Evolutionary conservation across 768 basidiomycete genomes (phyloP).

Genomic region (Jaapia argillacea): DNA sequence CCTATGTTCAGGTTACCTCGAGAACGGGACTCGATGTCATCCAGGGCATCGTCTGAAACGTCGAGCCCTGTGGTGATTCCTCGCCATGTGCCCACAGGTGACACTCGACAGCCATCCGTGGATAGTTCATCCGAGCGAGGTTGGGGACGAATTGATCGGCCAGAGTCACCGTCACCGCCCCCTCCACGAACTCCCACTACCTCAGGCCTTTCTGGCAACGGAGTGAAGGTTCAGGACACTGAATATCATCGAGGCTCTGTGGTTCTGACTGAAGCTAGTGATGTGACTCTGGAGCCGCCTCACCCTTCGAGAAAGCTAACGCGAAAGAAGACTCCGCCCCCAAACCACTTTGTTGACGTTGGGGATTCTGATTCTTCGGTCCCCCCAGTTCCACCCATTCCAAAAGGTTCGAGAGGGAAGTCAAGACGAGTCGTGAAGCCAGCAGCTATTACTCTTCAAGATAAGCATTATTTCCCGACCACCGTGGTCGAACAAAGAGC

Average conservation of each 20-base stretch:
- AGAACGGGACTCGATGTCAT: slow-evolving; percentile 27
- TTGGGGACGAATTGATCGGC: slow-evolving; percentile 21
- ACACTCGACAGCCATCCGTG: no score
- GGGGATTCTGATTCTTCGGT: slow-evolving; percentile 38
- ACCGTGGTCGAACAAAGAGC: background rate
- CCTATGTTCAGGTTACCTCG: slow-evolving; percentile 32
- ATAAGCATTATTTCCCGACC: background rate
- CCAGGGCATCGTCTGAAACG: slow-evolving; percentile 29
- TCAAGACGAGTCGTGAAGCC: slow-evolving; percentile 30
- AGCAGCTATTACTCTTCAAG: background rate
- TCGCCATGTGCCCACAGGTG: no score
- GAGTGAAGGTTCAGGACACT: slow-evolving; percentile 19
- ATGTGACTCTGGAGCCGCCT: slow-evolving; percentile 18
- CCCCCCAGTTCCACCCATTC: slow-evolving; percentile 23
- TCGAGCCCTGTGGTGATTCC: slow-evolving; percentile 3
- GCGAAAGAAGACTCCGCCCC: slow-evolving; percentile 31
- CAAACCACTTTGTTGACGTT: slow-evolving; percentile 10
- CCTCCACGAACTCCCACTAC: slow-evolving; percentile 29
- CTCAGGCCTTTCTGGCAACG: slow-evolving; percentile 9
- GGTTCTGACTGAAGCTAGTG: slow-evolving; percentile 15
- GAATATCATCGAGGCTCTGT: slow-evolving; percentile 23
- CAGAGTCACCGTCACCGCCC: slow-evolving; percentile 32
- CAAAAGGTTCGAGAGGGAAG: slow-evolving; percentile 32
- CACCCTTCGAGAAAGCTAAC: slow-evolving; percentile 18
- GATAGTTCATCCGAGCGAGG: slow-evolving; percentile 16